These are phyloP conservation scores for Nigrospora osmanthi DNA, from an alignment of 2,329 filamentous ascomycete species.

Conservation along the genomic window DNA sequence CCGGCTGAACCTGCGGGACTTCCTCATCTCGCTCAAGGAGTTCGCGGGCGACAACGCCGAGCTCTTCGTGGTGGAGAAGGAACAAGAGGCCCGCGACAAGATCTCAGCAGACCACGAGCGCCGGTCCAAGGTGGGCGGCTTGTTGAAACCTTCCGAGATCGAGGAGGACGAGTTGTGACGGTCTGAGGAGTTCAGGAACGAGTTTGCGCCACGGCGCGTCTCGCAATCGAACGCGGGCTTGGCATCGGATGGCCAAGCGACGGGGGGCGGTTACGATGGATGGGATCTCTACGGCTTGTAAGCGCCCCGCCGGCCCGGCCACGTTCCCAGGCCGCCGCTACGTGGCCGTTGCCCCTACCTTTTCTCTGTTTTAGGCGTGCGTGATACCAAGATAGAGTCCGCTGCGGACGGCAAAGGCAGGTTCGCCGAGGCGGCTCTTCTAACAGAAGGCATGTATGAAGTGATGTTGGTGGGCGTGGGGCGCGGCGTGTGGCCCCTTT, in stretches of 20 bases:
- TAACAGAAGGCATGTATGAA: too few relatives aligned
- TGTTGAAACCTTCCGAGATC: constrained; percentile 95
- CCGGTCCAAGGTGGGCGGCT: constrained; percentile 87
- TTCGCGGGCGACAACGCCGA: constrained; percentile 94
- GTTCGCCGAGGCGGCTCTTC: too few relatives aligned
- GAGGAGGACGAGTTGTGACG: constrained; percentile 91
- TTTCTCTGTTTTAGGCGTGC: constrained; percentile 8
- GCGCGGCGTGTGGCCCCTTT: too few relatives aligned
- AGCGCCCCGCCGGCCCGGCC: constrained; percentile 3
- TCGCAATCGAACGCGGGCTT: constrained; percentile 16
- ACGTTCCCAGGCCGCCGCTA: not conserved
- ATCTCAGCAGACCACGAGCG: constrained; percentile 86
- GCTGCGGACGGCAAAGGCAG: not conserved
- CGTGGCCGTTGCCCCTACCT: constrained; percentile 1
- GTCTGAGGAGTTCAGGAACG: constrained; percentile 55
- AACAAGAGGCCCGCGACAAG: constrained; percentile 79
- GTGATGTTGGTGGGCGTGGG: too few relatives aligned
- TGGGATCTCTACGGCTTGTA: constrained; percentile 28
- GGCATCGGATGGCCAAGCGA: constrained; percentile 4
- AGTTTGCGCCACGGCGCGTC: constrained; percentile 39
- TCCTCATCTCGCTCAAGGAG: constrained; percentile 94
- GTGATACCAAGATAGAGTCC: constrained; percentile 8
- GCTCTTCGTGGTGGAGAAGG: constrained; percentile 87
- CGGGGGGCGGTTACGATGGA: constrained; percentile 18
- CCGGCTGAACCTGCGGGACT: constrained; percentile 92